A percentile compares a stretch with the other conserved stretches of the same genome.
phyloP scores from a whole-genome alignment of 371 early-diverging fungal species.

The Lichtheimia corymbifera region DNA sequence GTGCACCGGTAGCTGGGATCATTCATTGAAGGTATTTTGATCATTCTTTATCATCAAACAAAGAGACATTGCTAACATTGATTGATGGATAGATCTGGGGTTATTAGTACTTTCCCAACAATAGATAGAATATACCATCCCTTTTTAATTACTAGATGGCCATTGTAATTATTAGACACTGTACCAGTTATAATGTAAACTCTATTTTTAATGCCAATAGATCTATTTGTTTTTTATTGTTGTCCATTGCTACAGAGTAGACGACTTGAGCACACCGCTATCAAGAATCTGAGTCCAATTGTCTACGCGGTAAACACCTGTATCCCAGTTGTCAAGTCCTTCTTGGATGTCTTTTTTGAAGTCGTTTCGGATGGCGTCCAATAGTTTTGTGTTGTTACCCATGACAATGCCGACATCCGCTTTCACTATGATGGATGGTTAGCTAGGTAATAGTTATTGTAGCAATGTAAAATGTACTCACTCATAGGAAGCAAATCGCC shows the following conservation, averaged over 20 bases:
- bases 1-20: constrained; percentile 96
- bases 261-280: not conserved
- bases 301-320: constrained; percentile 7
- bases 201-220: no score
- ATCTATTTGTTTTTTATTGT: no score
- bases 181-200: no score
- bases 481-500: constrained; percentile 42
- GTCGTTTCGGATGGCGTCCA: constrained; percentile 16
- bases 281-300: constrained; percentile 1
- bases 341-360: constrained; percentile 14
- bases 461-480: constrained; percentile 5
- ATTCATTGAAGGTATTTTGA: constrained; percentile 3
- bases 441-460: not conserved
- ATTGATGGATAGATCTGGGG: no score
- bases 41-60: no score
- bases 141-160: no score
- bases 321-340: not conserved
- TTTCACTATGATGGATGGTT: constrained; percentile 30
- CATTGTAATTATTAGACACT: no score
- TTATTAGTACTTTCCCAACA: no score
- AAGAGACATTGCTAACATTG: no score
- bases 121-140: no score
- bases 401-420: constrained; percentile 55
- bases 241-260: no score
- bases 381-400: constrained; percentile 42